These are phyloP conservation scores for Diversispora eburnea DNA, from an alignment of 192 early-diverging fungal species.

Conservation along the genomic window DNA sequence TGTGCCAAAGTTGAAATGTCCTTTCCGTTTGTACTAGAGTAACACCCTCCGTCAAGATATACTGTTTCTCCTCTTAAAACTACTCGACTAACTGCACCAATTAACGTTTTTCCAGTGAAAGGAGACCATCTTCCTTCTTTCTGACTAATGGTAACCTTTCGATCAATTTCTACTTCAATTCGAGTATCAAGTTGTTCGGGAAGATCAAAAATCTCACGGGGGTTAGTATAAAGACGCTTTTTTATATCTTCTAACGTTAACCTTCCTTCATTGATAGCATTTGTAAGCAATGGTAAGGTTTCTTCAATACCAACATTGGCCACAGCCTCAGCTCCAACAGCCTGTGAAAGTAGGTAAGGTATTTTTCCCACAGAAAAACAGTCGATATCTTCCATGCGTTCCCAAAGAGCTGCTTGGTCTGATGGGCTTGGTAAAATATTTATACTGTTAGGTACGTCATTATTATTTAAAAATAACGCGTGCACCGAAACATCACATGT, in stretches of 20 bases:
- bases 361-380: slow-evolving; percentile 83
- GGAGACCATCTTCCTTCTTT: slow-evolving; percentile 41
- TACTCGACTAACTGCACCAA: slow-evolving; percentile 83
- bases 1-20: slow-evolving; percentile 45
- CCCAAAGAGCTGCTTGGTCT: slow-evolving; percentile 81
- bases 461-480: slow-evolving; percentile 70
- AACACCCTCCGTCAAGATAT: slow-evolving; percentile 76
- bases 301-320: slow-evolving; percentile 59
- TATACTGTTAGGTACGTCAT: slow-evolving; percentile 39
- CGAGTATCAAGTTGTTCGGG: slow-evolving; percentile 91
- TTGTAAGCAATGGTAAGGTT: slow-evolving; percentile 72
- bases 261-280: slow-evolving; percentile 75
- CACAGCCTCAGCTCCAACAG: slow-evolving; percentile 43
- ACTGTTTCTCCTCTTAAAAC: slow-evolving; percentile 82
- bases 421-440: slow-evolving; percentile 44
- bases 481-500: slow-evolving; percentile 94
- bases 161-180: slow-evolving; percentile 90
- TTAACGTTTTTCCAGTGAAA: slow-evolving; percentile 56
- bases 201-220: slow-evolving; percentile 87
- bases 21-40: slow-evolving; percentile 41
- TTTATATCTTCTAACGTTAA: slow-evolving; percentile 77
- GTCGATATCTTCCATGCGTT: slow-evolving; percentile 76
- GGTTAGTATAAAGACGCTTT: slow-evolving; percentile 76
- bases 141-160: slow-evolving; percentile 48
- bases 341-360: slow-evolving; percentile 59